These are phyloP conservation scores for Hymenoscyphus salicellus DNA, from an alignment of 2,329 filamentous ascomycete species.

Conservation along the genomic window DNA sequence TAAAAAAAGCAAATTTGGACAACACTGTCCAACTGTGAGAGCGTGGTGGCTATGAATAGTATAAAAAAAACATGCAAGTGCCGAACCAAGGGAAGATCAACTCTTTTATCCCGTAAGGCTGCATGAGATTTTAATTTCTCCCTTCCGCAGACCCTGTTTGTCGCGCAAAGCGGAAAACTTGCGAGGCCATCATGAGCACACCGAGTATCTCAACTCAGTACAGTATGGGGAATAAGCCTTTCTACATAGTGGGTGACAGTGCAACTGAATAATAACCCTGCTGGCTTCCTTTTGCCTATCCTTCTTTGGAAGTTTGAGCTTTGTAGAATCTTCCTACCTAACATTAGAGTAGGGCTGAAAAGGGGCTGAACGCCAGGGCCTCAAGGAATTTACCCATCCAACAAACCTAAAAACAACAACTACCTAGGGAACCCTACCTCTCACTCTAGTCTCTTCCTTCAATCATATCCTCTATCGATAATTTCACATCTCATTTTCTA, in stretches of 20 bases:
- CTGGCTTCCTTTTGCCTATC: too few species aligned
- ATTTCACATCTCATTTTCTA: too few species aligned
- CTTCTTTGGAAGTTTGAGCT: not conserved
- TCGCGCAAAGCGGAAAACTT: not conserved
- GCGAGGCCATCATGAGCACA: not conserved
- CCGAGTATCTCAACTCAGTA: not conserved
- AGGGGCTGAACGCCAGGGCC: not conserved
- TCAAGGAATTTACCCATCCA: not conserved
- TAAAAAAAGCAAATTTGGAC: not conserved
- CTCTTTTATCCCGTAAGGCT: constrained; percentile 6
- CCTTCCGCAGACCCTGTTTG: not conserved
- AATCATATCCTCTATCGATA: too few species aligned
- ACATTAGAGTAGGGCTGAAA: not conserved
- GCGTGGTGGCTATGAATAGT: constrained; percentile 4
- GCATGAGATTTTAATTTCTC: constrained; percentile 4
- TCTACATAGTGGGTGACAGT: not conserved
- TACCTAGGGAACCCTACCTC: too few species aligned
- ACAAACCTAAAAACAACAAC: too few species aligned
- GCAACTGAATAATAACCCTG: too few species aligned
- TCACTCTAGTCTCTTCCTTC: too few species aligned
- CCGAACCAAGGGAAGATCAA: not conserved
- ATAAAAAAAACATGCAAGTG: not conserved
- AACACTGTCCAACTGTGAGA: not conserved
- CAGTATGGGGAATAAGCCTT: not conserved
- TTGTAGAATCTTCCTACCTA: not conserved